phyloP scores from a whole-genome alignment of 257 asterid genomes.

The Primulina huaijiensis region DNA sequence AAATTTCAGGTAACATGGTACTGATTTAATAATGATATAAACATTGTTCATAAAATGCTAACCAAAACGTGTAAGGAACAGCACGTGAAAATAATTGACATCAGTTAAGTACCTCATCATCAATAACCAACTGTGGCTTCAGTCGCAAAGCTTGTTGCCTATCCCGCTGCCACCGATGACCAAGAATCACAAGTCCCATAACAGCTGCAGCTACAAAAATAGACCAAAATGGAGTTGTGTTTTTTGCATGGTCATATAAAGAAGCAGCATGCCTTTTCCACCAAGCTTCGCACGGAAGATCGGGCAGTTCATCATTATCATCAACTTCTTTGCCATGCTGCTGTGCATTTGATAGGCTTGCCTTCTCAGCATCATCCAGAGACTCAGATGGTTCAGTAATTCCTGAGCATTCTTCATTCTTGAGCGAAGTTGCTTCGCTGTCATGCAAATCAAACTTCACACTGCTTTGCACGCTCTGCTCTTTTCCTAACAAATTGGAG shows the following conservation, averaged over 20 bases:
- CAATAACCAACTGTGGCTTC: constrained; percentile 44
- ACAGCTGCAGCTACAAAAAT: constrained; percentile 73
- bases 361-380: constrained; percentile 27
- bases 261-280: constrained; percentile 69
- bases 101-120: constrained; percentile 47
- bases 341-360: constrained; percentile 28
- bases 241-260: constrained; percentile 56
- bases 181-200: constrained; percentile 72
- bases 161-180: constrained; percentile 74
- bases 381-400: constrained; percentile 35
- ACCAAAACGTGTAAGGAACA: neutral
- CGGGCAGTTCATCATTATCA: constrained; percentile 29
- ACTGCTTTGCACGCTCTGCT: constrained; percentile 37
- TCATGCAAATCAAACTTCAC: constrained; percentile 35
- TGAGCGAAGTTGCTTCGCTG: constrained; percentile 33
- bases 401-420: constrained; percentile 28
- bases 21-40: neutral
- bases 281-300: constrained; percentile 74
- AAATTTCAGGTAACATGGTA: neutral
- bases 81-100: neutral
- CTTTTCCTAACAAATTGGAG: constrained; percentile 38
- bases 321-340: constrained; percentile 38
- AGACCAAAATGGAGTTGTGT: constrained; percentile 69
- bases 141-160: constrained; percentile 58
- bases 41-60: neutral